Percentiles rank a stretch among this genome's conserved stretches.
Evolutionary conservation across 306 rosid species (phyloP).

Genomic region (Medicago ruthenica): DNA sequence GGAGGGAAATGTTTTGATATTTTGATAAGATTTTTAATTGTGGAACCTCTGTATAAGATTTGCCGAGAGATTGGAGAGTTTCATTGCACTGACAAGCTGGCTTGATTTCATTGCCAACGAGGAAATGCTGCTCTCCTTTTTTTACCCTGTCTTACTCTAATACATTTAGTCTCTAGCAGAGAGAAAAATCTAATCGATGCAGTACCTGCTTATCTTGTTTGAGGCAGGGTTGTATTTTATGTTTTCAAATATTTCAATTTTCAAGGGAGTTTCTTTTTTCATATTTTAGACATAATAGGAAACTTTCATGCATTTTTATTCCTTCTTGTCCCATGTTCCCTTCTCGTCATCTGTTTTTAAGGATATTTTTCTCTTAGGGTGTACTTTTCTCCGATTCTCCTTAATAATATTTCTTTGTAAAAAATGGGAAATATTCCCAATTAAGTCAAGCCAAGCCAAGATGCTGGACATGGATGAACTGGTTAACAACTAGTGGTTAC

Average conservation of each 20-base stretch:
- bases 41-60: constrained; percentile 20
- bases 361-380: background rate
- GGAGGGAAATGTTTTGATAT: constrained; percentile 17
- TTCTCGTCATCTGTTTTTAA: constrained; percentile 22
- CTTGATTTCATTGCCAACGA: constrained; percentile 3
- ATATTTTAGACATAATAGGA: constrained; percentile 1
- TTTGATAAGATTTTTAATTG: constrained; percentile 8
- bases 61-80: constrained; percentile 24
- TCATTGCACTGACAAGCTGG: constrained; percentile 26
- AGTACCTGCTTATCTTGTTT: constrained; percentile 19
- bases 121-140: background rate
- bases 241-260: constrained; percentile 20
- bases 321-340: constrained; percentile 13
- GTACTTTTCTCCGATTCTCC: constrained; percentile 20
- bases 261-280: constrained; percentile 31
- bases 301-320: constrained; percentile 21
- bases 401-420: constrained; percentile 12
- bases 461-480: constrained; percentile 12
- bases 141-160: constrained; percentile 4
- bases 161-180: background rate
- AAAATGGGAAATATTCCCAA: background rate
- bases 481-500: constrained; percentile 27
- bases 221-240: constrained; percentile 7
- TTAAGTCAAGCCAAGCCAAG: constrained; percentile 24
- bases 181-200: constrained; percentile 5